Base-by-base conservation (phyloP, 768 basidiomycete genomes). In the Pholiota conissans region DNA sequence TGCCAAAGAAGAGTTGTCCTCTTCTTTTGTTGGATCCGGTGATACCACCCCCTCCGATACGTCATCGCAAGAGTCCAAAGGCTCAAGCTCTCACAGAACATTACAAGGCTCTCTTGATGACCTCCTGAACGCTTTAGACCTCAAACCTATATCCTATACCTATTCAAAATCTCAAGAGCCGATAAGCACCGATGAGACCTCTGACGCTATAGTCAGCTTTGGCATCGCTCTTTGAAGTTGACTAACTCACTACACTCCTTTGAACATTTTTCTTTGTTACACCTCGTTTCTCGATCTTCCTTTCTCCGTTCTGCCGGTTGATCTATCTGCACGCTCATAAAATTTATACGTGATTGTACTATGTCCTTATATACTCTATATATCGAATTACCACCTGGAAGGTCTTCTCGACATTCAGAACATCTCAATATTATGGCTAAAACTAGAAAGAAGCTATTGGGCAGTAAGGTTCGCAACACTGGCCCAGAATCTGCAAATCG, bases 401-500 rank as follows among this genome's bases (percentile, higher is more conserved):
- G n/a, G n/a, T n/a, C n/a, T n/a, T n/a, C n/a, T n/a, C n/a, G n/a
- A n/a, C n/a, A n/a, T n/a, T n/a, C n/a, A n/a, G n/a, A n/a, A n/a
- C n/a, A n/a, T n/a, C n/a, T n/a, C n/a, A n/a, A n/a, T n/a, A n/a
- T n/a, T n/a, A n/a, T n/a, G n/a, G n/a, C n/a, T n/a, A n/a, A n/a
- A n/a, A n/a, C n/a, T n/a, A n/a, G n/a, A n/a, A n/a, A n/a, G n/a
- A n/a, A n/a, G n/a, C 51, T 26, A 60, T 42, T 60, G 59, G 18
- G 35, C 59, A 34, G 54, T 55, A 16, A 55, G 49, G 18, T 49
- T 30, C 26, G 54, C 46, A 10, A 60, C 59, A 34, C 54, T 52
- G 29, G 51, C 59, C 54, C 59, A 60, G 39, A 60, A 60, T 5
- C 54, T 60, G 24, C 22, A 39, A 46, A 37, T 5, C 4, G 30